A percentile compares a stretch with the other conserved stretches of the same genome.
These are phyloP conservation scores for Abrus precatorius DNA, from an alignment of 306 rosid species.

Conservation along the genomic window DNA sequence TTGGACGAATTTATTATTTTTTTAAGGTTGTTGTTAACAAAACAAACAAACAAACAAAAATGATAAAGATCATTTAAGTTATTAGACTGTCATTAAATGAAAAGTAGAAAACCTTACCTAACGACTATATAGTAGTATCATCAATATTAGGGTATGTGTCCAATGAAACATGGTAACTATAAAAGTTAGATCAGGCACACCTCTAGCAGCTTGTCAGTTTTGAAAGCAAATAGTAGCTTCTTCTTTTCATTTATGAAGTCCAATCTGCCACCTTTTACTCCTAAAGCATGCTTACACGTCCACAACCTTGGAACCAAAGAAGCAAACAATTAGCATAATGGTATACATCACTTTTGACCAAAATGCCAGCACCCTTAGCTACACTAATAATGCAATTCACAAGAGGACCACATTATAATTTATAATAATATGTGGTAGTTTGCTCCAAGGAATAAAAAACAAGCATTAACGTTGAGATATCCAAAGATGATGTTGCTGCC, in stretches of 20 bases:
- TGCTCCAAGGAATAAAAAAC: no score
- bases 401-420: not conserved
- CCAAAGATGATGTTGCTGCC: no score
- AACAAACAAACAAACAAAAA: no score
- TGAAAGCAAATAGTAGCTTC: constrained; percentile 3
- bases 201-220: constrained; percentile 4
- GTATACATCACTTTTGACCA: not conserved
- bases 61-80: not conserved
- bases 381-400: not conserved
- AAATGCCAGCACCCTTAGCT: not conserved
- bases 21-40: no score
- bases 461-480: no score
- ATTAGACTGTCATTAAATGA: constrained; percentile 12
- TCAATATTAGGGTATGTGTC: not conserved
- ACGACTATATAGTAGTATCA: not conserved
- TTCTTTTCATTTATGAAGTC: constrained; percentile 29
- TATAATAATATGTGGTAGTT: no score
- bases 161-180: not conserved
- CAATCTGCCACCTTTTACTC: not conserved
- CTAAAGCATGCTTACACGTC: not conserved
- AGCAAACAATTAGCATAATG: not conserved
- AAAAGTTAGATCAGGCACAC: not conserved
- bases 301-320: not conserved
- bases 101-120: constrained; percentile 27
- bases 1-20: no score